Base-by-base conservation (phyloP, 139 green algal genomes). In the Tetraselmis chui region DNA sequence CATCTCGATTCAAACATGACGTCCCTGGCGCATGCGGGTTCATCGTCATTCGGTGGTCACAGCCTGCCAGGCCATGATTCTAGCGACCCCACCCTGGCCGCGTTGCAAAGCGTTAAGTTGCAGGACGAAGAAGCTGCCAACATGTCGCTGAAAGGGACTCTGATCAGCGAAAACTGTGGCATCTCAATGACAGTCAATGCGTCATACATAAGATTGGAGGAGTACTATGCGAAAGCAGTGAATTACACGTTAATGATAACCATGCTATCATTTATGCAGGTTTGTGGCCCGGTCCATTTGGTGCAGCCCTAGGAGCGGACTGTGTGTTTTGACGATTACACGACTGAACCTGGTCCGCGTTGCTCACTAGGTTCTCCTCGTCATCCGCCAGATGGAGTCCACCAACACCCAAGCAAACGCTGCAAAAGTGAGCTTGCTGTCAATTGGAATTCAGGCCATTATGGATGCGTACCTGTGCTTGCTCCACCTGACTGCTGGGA, bases 381-480 rank as follows among this genome's bases (percentile, higher is more conserved):
- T 94, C 31, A 85, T 97, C 30, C 79, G 85, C 2, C 94, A 97
- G 82, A 94, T 96, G 80, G 93, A 96, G 84, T 75, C 84, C 18
- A 88, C 84, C 76, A 86, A 32, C 45, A 89, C 86, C 0, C 87
- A 84, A 27, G 83, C 86, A 5, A 78, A 83, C 0, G 83, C 89
- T 1, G 82, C 89, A 0, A 87, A 90, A 30, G 87, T 97, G 28
- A 97, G 92, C 0, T 83, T 98, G 67, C 84, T 95, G 59, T 88
- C 76, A 76, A 83, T 96, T 5, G 92, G 89, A 0, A 86, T 92
- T 79, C 94, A 97, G 86, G 90, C 94, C 23, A 87, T 97, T 26
- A 90, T 97, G 82, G 94, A 98, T 75, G 91, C 94, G 1, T 97
- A 95, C 86, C 86, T 96, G 1, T 98, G 94, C 89, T 78, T 98